These are phyloP conservation scores for Pisolithus thermaeus DNA, from an alignment of 1,284 basidiomycete species.

Conservation along the genomic window DNA sequence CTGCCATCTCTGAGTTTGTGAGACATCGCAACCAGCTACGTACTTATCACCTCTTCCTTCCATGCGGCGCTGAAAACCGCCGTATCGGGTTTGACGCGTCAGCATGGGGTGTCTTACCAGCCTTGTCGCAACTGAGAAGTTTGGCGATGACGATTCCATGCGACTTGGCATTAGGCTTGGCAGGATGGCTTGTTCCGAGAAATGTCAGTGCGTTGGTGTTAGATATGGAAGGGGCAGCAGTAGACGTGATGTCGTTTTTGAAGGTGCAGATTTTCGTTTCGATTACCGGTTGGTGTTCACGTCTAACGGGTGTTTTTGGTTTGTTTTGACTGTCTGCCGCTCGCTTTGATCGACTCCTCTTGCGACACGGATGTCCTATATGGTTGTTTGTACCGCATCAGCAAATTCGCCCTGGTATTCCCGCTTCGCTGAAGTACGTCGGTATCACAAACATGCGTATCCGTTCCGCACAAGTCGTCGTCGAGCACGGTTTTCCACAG, in stretches of 20 bases:
- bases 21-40: constrained; percentile 48
- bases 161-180: constrained; percentile 57
- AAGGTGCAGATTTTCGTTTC: constrained; percentile 29
- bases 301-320: neutral
- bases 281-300: constrained; percentile 17
- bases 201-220: constrained; percentile 48
- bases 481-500: constrained; percentile 56
- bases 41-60: constrained; percentile 48
- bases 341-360: neutral
- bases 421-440: constrained; percentile 48
- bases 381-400: constrained; percentile 18
- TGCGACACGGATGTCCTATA: neutral
- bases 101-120: constrained; percentile 65
- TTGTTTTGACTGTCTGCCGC: too few relatives aligned
- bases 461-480: constrained; percentile 38
- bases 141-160: constrained; percentile 57
- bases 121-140: constrained; percentile 41
- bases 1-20: constrained; percentile 60
- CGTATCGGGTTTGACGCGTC: constrained; percentile 60
- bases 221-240: constrained; percentile 35
- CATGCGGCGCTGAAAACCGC: constrained; percentile 39
- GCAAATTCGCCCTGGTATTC: constrained; percentile 59
- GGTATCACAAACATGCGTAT: constrained; percentile 45
- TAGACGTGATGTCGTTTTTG: constrained; percentile 29
- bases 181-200: constrained; percentile 63